Percentiles rank a stretch among this genome's conserved stretches.
Conservation (phyloP, 805 yeast species). For the Schwanniomyces sp. region DNA sequence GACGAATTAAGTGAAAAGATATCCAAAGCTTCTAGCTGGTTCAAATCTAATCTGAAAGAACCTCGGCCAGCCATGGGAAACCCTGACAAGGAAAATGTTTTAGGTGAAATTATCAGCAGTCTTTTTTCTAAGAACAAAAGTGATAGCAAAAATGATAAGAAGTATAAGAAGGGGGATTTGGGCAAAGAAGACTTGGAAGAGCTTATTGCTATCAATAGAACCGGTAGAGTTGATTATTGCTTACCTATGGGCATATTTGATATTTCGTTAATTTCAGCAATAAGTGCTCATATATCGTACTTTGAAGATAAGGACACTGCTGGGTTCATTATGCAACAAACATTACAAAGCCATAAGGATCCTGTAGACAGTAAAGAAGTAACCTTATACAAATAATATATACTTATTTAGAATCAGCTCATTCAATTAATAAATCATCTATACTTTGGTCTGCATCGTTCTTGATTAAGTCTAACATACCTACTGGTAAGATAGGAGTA, state of each 20-base stretch:
- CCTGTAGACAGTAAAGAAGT: constrained; percentile 29
- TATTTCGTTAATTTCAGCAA: constrained; percentile 73
- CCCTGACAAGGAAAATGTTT: constrained; percentile 33
- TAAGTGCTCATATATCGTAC: constrained; percentile 86
- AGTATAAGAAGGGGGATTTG: constrained; percentile 25
- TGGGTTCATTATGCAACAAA: constrained; percentile 68
- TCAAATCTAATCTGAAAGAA: constrained; percentile 7
- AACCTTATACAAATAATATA: constrained; percentile 16
- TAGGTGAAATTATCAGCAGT: constrained; percentile 39
- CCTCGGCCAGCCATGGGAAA: constrained; percentile 7
- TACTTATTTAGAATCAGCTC: constrained; percentile 4
- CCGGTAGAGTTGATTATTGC: constrained; percentile 80
- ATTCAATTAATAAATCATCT: constrained; percentile 59
- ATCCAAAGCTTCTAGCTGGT: constrained; percentile 39
- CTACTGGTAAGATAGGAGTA: constrained; percentile 84
- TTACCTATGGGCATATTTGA: constrained; percentile 79
- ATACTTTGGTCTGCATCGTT: constrained; percentile 81
- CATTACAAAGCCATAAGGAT: constrained; percentile 27
- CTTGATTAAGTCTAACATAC: constrained; percentile 85
- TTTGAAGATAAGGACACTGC: constrained; percentile 86
- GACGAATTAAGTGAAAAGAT: constrained; percentile 37
- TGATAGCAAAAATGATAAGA: constrained; percentile 16
- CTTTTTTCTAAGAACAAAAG: constrained; percentile 17
- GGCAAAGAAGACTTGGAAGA: constrained; percentile 25
- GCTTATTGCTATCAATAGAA: constrained; percentile 55